Percentiles rank a stretch among this genome's conserved stretches.
phyloP scores from a whole-genome alignment of 495 filamentous ascomycete species.

The Penicillium antarcticum region DNA sequence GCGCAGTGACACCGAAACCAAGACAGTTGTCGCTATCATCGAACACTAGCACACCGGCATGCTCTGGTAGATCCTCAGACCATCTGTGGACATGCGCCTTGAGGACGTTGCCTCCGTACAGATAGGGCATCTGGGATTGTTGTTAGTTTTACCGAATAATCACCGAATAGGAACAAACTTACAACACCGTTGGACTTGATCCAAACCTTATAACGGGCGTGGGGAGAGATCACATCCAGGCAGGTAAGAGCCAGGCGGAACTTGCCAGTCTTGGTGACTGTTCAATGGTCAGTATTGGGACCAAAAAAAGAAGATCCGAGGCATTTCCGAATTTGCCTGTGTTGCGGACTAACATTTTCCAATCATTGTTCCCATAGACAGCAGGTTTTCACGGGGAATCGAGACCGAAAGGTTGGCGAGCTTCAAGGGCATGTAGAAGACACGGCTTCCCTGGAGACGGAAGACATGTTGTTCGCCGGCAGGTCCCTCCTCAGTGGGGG shows the following conservation, averaged over 20 bases:
- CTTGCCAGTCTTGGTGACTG: constrained; percentile 84
- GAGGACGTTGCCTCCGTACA: constrained; percentile 78
- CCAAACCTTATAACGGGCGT: constrained; percentile 93
- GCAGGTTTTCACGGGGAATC: constrained; percentile 71
- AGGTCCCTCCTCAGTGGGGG: constrained; percentile 61
- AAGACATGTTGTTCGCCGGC: constrained; percentile 72
- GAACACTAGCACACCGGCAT: constrained; percentile 32
- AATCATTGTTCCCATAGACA: constrained; percentile 81
- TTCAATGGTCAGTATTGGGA: constrained; percentile 6
- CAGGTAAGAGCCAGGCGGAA: constrained; percentile 48
- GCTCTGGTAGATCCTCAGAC: constrained; percentile 71
- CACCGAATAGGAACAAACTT: neutral
- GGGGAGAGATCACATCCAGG: constrained; percentile 78
- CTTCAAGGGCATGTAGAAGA: constrained; percentile 84
- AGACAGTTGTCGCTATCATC: constrained; percentile 3
- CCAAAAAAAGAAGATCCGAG: neutral
- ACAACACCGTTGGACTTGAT: constrained; percentile 84
- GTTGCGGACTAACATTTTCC: constrained; percentile 28
- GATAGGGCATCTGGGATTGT: constrained; percentile 61
- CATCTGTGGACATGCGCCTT: constrained; percentile 90
- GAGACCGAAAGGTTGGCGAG: constrained; percentile 88
- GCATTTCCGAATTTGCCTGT: constrained; percentile 37
- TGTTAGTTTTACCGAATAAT: neutral
- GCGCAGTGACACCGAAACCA: constrained; percentile 76
- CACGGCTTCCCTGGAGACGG: constrained; percentile 70